Percentiles rank a stretch among this genome's conserved stretches.
phyloP scores from a whole-genome alignment of 1,139 yeast genomes.

The Zhuliangozyma parablackwelliae region DNA sequence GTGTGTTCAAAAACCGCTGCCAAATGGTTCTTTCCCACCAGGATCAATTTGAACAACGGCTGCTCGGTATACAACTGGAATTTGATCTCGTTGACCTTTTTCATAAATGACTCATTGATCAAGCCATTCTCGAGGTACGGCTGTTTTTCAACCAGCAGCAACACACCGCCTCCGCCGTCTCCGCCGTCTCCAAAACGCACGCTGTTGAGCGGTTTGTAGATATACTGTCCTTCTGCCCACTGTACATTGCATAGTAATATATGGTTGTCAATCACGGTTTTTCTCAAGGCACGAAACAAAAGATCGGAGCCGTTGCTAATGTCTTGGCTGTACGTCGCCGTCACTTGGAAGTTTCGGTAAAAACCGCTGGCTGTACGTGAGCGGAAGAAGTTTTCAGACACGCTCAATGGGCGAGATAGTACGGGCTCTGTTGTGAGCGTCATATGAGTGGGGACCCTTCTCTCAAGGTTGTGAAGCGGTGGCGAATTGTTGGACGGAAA shows the following conservation, averaged over 20 bases:
- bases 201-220: constrained; percentile 21
- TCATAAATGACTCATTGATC: constrained; percentile 27
- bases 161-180: constrained; percentile 7
- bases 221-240: constrained; percentile 8
- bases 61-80: constrained; percentile 22
- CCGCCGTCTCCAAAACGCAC: constrained; percentile 18
- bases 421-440: background rate
- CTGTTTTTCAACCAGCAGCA: constrained; percentile 12
- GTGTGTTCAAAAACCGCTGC: constrained; percentile 37
- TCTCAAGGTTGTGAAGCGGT: no score
- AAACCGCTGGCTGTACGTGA: constrained; percentile 26
- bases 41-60: constrained; percentile 31
- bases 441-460: no score
- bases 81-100: constrained; percentile 16
- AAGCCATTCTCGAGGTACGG: constrained; percentile 15
- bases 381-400: constrained; percentile 34
- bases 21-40: constrained; percentile 21
- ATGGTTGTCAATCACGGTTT: constrained; percentile 31
- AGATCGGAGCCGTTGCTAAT: constrained; percentile 13
- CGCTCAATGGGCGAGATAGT: constrained; percentile 23
- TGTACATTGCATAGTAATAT: constrained; percentile 31
- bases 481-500: no score
- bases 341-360: constrained; percentile 32
- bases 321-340: constrained; percentile 27
- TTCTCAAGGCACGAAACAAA: constrained; percentile 27